Evolutionary conservation across 129 eudicot genomes (phyloP), one percentile per base, ranked within the genome.

Genomic region (Solidago caesia): DNA sequence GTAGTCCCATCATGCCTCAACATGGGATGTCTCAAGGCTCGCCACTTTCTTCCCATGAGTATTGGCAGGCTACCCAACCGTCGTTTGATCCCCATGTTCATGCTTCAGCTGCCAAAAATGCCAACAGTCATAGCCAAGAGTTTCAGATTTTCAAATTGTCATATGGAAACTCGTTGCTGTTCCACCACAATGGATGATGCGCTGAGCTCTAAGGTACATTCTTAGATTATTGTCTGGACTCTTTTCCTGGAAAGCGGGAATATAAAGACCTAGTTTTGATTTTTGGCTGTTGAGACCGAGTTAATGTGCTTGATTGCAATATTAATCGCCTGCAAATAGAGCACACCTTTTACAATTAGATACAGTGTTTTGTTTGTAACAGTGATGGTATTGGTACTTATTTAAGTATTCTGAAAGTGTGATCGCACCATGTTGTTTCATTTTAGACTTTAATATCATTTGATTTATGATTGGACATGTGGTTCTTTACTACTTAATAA

Each of bases 1-100:
- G 59, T 74, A 60, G 68, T 46, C 74, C 82, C 44, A 77, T 76
- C 44, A 63, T 62, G 29, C 44, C 75, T 80, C 79, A 76, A 64
- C 82, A 80, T 21, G 67, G 63, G 62, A 73, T 81, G 49, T 85
- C 87, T 8, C 84, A 81, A 44, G 87, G 82, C 43, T 42, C 77
- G 44, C 85, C 88, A 8, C 83, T 64, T 27, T 62, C 75, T 77
- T 80, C 92, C 15, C 43, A 79, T 1, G 86, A 80, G 14, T 85
- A 84, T 72, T 92, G 97, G 96, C 86, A 74, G 67, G 74, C 70
- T 46, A 84, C 71, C 68, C 88, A 69, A 21, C 96, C 70, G 63
- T 39, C 87, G 2, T 64, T 57, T 41, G 75, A 64, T 52, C 64
- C 85, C 51, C 82, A 45, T 46, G 51, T 79, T 59, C 84, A 72